A percentile compares a stretch with the other conserved stretches of the same genome.
Conservation (phyloP, 495 filamentous ascomycete genomes). For the Rostrohypoxylon terebratum region DNA sequence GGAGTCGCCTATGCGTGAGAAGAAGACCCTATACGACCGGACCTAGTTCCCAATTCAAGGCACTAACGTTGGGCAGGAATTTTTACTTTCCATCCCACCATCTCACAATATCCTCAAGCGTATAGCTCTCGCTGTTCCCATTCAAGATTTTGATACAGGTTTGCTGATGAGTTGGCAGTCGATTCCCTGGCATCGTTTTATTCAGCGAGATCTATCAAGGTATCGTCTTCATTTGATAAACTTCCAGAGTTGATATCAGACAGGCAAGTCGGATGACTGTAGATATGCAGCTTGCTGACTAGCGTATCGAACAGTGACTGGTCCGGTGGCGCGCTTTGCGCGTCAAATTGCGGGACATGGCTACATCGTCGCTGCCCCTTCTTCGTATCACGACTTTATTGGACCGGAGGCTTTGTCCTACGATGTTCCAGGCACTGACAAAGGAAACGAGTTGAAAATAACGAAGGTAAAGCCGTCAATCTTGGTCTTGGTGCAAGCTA, state of each 20-base stretch:
- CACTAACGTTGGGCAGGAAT: constrained; percentile 69
- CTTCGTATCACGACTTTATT: constrained; percentile 92
- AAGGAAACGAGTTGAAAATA: constrained; percentile 88
- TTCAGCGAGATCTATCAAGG: constrained; percentile 99
- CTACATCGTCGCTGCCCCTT: constrained; percentile 92
- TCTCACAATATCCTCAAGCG: constrained; percentile 86
- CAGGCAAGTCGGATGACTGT: constrained; percentile 12
- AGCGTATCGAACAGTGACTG: constrained; percentile 73
- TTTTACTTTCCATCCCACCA: constrained; percentile 87
- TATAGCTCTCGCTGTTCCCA: constrained; percentile 48
- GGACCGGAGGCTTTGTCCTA: constrained; percentile 87
- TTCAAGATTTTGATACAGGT: constrained; percentile 17
- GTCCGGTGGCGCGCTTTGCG: constrained; percentile 89
- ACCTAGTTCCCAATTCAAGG: constrained; percentile 20
- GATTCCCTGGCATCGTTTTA: constrained; percentile 89
- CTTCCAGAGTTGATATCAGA: not conserved
- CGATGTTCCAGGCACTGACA: constrained; percentile 87
- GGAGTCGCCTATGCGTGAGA: constrained; percentile 61
- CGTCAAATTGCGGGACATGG: constrained; percentile 93
- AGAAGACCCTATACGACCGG: not conserved
- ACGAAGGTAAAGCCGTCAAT: constrained; percentile 66
- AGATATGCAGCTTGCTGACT: constrained; percentile 35
- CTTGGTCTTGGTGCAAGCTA: constrained; percentile 11
- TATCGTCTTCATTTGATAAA: constrained; percentile 49
- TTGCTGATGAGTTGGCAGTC: constrained; percentile 55